Percentiles rank a stretch among this genome's conserved stretches.
phyloP scores from a whole-genome alignment of 805 yeast species.

The Jamesozyma gamospora region DNA sequence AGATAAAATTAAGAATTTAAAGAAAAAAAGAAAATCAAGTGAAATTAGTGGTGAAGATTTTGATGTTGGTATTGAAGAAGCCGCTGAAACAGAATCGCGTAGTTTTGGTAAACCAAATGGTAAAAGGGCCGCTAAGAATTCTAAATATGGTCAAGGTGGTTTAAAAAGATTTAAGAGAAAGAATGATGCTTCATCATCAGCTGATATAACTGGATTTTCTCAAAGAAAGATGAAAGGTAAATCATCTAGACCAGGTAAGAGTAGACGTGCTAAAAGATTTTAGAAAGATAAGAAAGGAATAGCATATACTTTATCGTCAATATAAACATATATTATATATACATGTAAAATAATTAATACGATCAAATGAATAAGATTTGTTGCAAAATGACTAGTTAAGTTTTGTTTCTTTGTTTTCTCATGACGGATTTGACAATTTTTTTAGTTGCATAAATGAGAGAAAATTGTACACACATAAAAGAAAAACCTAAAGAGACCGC shows the following conservation, averaged over 20 bases:
- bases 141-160: conserved; percentile 72
- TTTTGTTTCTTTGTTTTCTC: too few species aligned
- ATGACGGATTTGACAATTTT: too few species aligned
- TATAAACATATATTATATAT: too few species aligned
- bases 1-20: conserved; percentile 82
- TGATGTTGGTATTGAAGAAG: conserved; percentile 83
- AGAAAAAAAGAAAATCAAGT: conserved; percentile 73
- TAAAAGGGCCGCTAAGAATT: conserved; percentile 60
- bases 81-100: conserved; percentile 35
- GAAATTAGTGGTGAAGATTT: conserved; percentile 51
- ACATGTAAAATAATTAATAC: too few species aligned
- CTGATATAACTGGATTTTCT: conserved; percentile 53
- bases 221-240: conserved; percentile 43
- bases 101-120: conserved; percentile 35
- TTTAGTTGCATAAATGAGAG: too few species aligned
- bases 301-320: too few species aligned
- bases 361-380: too few species aligned
- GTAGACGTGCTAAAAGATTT: conserved; percentile 35
- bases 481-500: too few species aligned
- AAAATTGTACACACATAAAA: too few species aligned
- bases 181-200: conserved; percentile 64
- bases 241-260: conserved; percentile 45
- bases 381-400: too few species aligned
- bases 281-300: too few species aligned
- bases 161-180: conserved; percentile 61